phyloP scores from a whole-genome alignment of 163 green algal species.

The Scenedesmus sp. region DNA sequence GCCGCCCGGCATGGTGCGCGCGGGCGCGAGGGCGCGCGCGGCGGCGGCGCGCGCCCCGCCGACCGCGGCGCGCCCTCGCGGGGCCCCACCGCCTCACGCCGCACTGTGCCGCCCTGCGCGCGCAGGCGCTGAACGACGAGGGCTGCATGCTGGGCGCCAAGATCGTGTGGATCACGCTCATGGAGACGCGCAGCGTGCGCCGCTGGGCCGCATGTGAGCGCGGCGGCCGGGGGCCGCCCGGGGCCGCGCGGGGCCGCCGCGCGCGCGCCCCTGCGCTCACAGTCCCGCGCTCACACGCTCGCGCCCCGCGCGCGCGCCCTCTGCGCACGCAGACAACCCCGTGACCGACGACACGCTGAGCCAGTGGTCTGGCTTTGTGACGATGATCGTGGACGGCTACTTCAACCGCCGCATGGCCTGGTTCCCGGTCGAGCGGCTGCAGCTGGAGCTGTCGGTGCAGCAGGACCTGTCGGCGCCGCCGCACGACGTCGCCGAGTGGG shows the following conservation, averaged over 20 bases:
- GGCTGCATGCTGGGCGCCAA: constrained; percentile 43
- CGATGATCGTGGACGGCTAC: constrained; percentile 66
- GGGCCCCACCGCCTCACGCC: not conserved
- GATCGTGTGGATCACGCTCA: constrained; percentile 68
- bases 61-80: too few species aligned
- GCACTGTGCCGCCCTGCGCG: not conserved
- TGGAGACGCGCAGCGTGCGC: constrained; percentile 44
- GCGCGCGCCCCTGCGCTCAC: not conserved
- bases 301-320: not conserved
- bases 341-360: constrained; percentile 53
- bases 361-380: constrained; percentile 64
- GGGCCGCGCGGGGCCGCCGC: not conserved
- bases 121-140: constrained; percentile 41
- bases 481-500: constrained; percentile 44
- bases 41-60: not conserved
- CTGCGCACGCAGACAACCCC: constrained; percentile 25
- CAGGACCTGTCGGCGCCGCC: constrained; percentile 41
- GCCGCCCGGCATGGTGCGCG: constrained; percentile 37
- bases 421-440: constrained; percentile 63
- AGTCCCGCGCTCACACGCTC: not conserved
- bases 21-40: not conserved
- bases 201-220: constrained; percentile 59
- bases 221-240: not conserved
- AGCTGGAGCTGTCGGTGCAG: constrained; percentile 60
- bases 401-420: constrained; percentile 62